Conservation (phyloP, 2,329 filamentous ascomycete genomes). For the Pestalotiopsis sp. region DNA sequence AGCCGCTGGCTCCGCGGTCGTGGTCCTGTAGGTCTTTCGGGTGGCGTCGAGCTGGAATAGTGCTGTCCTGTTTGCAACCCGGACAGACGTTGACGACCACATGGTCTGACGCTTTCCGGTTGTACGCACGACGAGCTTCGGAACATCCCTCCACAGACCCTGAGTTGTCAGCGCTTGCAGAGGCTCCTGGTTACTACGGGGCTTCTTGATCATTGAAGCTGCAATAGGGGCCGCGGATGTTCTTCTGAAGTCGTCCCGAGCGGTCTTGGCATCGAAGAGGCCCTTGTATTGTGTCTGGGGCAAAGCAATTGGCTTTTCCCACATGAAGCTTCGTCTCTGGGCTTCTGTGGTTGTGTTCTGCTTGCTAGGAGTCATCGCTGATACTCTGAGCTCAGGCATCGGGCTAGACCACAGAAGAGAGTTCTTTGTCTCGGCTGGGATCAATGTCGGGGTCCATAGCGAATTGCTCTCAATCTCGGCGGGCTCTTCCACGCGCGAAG, state of each 20-base stretch:
- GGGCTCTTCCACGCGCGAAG: slow-evolving; percentile 7
- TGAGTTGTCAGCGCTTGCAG: slow-evolving; percentile 33
- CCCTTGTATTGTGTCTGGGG: slow-evolving; percentile 13
- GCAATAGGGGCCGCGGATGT: slow-evolving; percentile 21
- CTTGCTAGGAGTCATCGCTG: background rate
- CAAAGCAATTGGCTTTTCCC: slow-evolving; percentile 14
- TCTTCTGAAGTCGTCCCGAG: slow-evolving; percentile 20
- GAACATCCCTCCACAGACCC: slow-evolving; percentile 33
- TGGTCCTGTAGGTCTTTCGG: slow-evolving; percentile 32
- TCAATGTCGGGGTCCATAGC: slow-evolving; percentile 4
- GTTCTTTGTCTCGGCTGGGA: too few species aligned
- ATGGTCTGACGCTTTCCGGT: slow-evolving; percentile 1
- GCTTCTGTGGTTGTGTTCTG: background rate
- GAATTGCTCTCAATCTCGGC: slow-evolving; percentile 7
- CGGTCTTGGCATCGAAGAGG: slow-evolving; percentile 21
- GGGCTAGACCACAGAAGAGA: slow-evolving; percentile 17
- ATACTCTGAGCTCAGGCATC: background rate
- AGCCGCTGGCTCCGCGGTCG: slow-evolving; percentile 34
- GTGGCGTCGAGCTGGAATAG: slow-evolving; percentile 34
- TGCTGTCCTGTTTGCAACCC: slow-evolving; percentile 12
- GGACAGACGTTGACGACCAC: slow-evolving; percentile 9
- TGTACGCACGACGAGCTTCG: background rate
- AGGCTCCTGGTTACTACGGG: slow-evolving; percentile 18
- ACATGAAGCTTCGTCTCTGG: slow-evolving; percentile 14
- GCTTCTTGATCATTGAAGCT: slow-evolving; percentile 16